phyloP scores from a whole-genome alignment of 192 early-diverging fungal species.

The Rhizoclosmatium globosum region DNA sequence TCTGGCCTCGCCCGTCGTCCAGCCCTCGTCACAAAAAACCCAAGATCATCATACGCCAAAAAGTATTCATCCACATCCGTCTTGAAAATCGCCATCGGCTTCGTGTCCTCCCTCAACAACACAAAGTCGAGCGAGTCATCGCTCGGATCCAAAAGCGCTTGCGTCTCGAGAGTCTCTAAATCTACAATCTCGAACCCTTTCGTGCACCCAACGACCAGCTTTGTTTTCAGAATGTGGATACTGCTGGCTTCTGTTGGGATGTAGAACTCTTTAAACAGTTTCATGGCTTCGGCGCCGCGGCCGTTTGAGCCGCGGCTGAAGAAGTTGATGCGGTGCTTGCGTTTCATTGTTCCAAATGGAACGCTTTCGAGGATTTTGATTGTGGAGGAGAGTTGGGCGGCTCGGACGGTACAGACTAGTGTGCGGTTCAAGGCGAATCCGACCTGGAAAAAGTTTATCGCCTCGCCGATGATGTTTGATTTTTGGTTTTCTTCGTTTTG shows the following conservation, averaged over 20 bases:
- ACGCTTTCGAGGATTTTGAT: constrained; percentile 81
- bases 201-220: constrained; percentile 87
- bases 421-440: constrained; percentile 65
- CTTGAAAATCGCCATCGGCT: constrained; percentile 85
- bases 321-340: constrained; percentile 60
- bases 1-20: constrained; percentile 77
- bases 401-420: constrained; percentile 75
- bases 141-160: constrained; percentile 83
- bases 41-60: constrained; percentile 92
- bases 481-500: constrained; percentile 28
- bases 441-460: constrained; percentile 78
- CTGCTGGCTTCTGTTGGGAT: constrained; percentile 89
- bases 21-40: constrained; percentile 90
- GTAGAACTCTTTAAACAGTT: constrained; percentile 84
- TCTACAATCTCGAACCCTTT: constrained; percentile 96
- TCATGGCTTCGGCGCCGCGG: constrained; percentile 55
- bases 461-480: constrained; percentile 63
- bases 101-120: constrained; percentile 76
- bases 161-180: constrained; percentile 81
- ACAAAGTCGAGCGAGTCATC: constrained; percentile 84
- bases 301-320: constrained; percentile 44
- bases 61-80: constrained; percentile 80
- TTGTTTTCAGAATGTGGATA: constrained; percentile 85
- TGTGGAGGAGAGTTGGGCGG: constrained; percentile 75
- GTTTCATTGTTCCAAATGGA: constrained; percentile 52